phyloP scores from a whole-genome alignment of 177 flowering plant species.

The Telopea speciosissima region DNA sequence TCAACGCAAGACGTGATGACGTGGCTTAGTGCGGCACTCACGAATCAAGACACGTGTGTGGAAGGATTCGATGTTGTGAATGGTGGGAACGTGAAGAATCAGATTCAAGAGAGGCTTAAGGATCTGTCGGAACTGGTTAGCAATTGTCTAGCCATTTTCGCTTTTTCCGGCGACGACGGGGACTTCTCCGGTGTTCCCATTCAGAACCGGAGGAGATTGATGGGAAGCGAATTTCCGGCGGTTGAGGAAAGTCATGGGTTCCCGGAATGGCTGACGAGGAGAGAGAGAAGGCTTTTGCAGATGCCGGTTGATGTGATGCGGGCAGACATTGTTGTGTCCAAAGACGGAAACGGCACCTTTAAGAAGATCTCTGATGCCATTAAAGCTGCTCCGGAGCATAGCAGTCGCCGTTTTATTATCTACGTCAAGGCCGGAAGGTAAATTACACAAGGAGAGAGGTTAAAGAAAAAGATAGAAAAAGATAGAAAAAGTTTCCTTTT shows the following conservation, averaged over 20 bases:
- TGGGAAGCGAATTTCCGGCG: slow-evolving; percentile 12
- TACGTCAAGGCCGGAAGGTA: slow-evolving; percentile 93
- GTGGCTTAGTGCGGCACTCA: slow-evolving; percentile 87
- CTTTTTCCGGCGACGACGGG: slow-evolving; percentile 23
- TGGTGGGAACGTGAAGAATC: slow-evolving; percentile 52
- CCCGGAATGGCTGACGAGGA: slow-evolving; percentile 62
- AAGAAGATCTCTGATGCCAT: slow-evolving; percentile 75
- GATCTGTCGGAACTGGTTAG: slow-evolving; percentile 76
- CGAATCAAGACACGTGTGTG: slow-evolving; percentile 88
- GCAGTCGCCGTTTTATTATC: slow-evolving; percentile 60
- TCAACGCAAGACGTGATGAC: slow-evolving; percentile 65
- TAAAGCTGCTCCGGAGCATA: slow-evolving; percentile 69
- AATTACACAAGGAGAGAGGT: not conserved
- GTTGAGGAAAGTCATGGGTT: slow-evolving; percentile 17
- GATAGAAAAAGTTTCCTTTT: too few relatives aligned
- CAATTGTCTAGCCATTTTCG: slow-evolving; percentile 62
- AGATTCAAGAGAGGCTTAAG: slow-evolving; percentile 34
- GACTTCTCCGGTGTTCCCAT: slow-evolving; percentile 78
- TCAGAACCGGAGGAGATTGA: slow-evolving; percentile 48
- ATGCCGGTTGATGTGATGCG: slow-evolving; percentile 42
- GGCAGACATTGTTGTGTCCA: slow-evolving; percentile 70
- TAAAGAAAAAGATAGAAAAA: not conserved
- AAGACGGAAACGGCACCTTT: slow-evolving; percentile 68
- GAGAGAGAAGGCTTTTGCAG: slow-evolving; percentile 48
- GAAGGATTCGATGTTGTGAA: slow-evolving; percentile 53